Conservation (phyloP, 495 filamentous ascomycete species). For the Neurospora sp. region DNA sequence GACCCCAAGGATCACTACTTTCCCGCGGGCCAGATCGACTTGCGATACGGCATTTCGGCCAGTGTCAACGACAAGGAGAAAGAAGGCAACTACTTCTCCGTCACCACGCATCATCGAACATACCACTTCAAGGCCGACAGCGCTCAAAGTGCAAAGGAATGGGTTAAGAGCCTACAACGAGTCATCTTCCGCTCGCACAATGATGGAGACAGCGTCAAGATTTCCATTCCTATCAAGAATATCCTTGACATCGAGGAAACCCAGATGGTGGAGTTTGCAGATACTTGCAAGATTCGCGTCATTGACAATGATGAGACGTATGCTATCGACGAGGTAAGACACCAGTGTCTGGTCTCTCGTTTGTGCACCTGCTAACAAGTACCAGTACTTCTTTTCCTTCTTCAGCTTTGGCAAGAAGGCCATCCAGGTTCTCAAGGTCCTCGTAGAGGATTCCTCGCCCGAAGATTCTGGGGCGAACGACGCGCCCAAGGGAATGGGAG, state of each 20-base stretch:
- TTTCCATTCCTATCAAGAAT: conserved; percentile 79
- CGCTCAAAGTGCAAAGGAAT: conserved; percentile 81
- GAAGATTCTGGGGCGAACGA: conserved; percentile 25
- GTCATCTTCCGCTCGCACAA: conserved; percentile 95
- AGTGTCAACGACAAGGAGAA: conserved; percentile 63
- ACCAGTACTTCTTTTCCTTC: conserved; percentile 91
- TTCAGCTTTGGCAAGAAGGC: conserved; percentile 83
- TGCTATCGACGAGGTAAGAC: conserved; percentile 81
- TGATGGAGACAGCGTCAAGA: conserved; percentile 94
- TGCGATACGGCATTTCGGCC: conserved; percentile 85
- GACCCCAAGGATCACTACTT: conserved; percentile 84
- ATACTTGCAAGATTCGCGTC: conserved; percentile 88
- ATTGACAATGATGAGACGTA: conserved; percentile 88
- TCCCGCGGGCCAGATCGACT: conserved; percentile 81
- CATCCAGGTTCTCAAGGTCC: conserved; percentile 61
- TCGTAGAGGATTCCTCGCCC: conserved; percentile 57
- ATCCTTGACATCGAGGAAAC: conserved; percentile 90
- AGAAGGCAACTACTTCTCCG: conserved; percentile 63
- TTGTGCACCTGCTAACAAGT: conserved; percentile 17
- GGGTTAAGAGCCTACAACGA: conserved; percentile 88
- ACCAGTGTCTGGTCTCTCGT: neutral
- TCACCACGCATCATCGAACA: conserved; percentile 71
- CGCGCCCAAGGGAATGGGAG: conserved; percentile 5
- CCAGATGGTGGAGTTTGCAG: conserved; percentile 81
- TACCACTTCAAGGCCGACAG: conserved; percentile 91